Base-by-base conservation (phyloP, 352 stramenopile species). In the Aphanomyces euteiches region DNA sequence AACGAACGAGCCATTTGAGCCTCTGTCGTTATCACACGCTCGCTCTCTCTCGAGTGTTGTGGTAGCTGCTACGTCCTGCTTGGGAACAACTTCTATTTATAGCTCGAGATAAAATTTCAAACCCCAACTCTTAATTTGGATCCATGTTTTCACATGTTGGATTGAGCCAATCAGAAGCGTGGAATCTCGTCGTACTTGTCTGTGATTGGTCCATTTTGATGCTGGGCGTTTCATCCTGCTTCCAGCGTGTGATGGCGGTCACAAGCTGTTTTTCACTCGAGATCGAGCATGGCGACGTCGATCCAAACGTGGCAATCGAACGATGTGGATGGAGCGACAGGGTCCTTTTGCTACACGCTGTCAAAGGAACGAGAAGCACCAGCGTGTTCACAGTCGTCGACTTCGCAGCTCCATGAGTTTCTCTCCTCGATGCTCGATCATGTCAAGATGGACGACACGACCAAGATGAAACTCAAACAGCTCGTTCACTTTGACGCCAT, bases 331-430 rank as follows among this genome's bases (percentile, higher is more conserved):
- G 28, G 28, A 28, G 28, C 28, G 28, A 28, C 28, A 28, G 28
- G 28, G 2, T 58, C 50, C 28, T 58, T 34, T 38, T 34, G 37
- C 50, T n/a, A 10, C 50, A 58, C n/a, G 3, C 8, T 4, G n/a
- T n/a, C 50, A 58, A 58, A 58, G 8, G n/a, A 21, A n/a, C 28
- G 8, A 58, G 50, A 1, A 38, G n/a, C 50, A n/a, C n/a, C 50
- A 13, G 8, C 37, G 50, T 58, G n/a, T 58, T 58, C 50, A 3
- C n/a, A 2, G 8, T 19, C 45, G 45, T n/a, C 13, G 45, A n/a
- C n/a, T 19, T 53, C 50, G 50, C 50, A 12, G 8, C 50, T 69
- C 47, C 63, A 69, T 39, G 63, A 69, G 63, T 45, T 43, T 19
- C 63, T 69, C 37, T 56, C 36, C 43, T 21, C 17, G 36, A 41